Evolutionary conservation across 176 grass and related monocot genomes (phyloP).

Genomic region (Pontederia crassipes): DNA sequence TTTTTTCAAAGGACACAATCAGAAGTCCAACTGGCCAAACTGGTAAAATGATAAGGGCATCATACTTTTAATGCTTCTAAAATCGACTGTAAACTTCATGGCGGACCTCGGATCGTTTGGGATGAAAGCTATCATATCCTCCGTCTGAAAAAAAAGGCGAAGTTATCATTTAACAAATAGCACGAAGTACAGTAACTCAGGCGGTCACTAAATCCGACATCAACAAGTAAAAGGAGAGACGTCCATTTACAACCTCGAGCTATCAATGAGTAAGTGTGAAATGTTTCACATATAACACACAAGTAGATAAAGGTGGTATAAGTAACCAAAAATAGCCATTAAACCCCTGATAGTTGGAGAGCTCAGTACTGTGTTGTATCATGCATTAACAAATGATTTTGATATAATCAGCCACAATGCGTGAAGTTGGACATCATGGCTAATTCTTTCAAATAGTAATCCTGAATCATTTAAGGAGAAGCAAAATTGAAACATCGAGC

Average conservation of each 20-base stretch:
- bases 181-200: not conserved
- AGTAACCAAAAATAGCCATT: too few species aligned
- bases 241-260: too few species aligned
- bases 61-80: conserved; percentile 77
- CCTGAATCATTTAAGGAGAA: not conserved
- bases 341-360: too few species aligned
- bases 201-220: not conserved
- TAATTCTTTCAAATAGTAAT: not conserved
- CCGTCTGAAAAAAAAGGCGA: conserved; percentile 39
- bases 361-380: too few species aligned
- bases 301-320: too few species aligned
- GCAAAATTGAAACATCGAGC: not conserved
- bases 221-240: too few species aligned
- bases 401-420: too few species aligned
- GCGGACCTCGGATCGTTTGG: conserved; percentile 70
- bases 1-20: not conserved
- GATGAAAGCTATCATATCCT: conserved; percentile 59
- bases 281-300: too few species aligned
- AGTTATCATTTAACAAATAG: not conserved
- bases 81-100: conserved; percentile 86
- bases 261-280: too few species aligned
- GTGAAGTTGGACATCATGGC: not conserved
- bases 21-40: not conserved
- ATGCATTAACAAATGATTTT: too few species aligned
- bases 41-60: conserved; percentile 4